Base-by-base conservation (phyloP, 73 alveolate genomes). In the Urostyla sp. region DNA sequence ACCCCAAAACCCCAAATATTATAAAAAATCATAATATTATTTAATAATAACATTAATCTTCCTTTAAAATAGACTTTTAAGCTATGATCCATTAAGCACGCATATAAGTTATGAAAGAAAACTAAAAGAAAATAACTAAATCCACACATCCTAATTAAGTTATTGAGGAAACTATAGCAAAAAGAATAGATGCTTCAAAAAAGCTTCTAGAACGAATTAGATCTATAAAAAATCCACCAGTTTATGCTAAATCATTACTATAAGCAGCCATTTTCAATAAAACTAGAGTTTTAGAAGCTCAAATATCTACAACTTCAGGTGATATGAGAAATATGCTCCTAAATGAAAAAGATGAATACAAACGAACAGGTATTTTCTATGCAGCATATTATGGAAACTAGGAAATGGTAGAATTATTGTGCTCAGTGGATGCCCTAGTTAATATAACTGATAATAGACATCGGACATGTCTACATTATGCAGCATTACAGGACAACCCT, bases 401-500 rank as follows among this genome's bases (percentile, higher is more conserved):
- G 16, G 90, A 80, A 28, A 24, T 48, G 21, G 20, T 56, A 7
- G 90, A 80, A 27, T 26, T 66, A 11, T 30, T 80, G 37, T 46
- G 59, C 18, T 55, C 73, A 1, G 30, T 50, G 20, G 90, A 56
- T 16, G 82, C 84, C 21, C 27, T 48, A 0, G 6, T 56, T 1
- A 67, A 67, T 34, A 2, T 18, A 11, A 72, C 90, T n/a, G 90
- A 80, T 51, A 46, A 31, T 15, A 35, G 67, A 35, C 63, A 31
- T 16, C 21, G 90, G n/a, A 80, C 90, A 0, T 69, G 78, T 20
- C 59, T 80, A 8, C 90, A 80, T 34, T 80, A 80, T 67, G 84
- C 84, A 13, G 90, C 80, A 11, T 46, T 80, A 66, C 26, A 66
- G 10, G 79, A 80, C n/a, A 56, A 51, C 53, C 24, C 55, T 7